phyloP scores from a whole-genome alignment of 495 filamentous ascomycete species.

The Immersiella caudata region DNA sequence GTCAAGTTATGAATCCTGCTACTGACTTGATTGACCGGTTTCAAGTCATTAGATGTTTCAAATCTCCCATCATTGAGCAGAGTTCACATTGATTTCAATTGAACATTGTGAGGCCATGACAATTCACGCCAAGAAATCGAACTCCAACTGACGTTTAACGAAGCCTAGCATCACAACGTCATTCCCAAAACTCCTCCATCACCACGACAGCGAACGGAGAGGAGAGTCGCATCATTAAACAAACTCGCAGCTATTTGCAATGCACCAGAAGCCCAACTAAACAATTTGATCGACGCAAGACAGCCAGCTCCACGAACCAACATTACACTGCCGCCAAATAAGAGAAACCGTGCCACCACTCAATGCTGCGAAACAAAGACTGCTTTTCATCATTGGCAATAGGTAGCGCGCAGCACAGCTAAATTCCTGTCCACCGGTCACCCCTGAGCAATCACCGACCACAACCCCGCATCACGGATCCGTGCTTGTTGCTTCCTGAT shows the following conservation, averaged over 20 bases:
- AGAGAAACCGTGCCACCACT: background rate
- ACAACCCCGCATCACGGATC: slow-evolving; percentile 5
- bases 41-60: too few relatives aligned
- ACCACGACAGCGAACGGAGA: background rate
- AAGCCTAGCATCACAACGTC: too few relatives aligned
- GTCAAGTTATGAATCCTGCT: too few relatives aligned
- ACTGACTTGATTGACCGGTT: too few relatives aligned
- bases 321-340: background rate
- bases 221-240: background rate
- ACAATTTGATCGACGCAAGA: background rate
- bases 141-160: too few relatives aligned
- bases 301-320: background rate
- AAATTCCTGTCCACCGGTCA: background rate
- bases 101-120: too few relatives aligned
- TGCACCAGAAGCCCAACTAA: background rate
- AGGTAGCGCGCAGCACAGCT: background rate
- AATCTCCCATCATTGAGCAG: too few relatives aligned
- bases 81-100: too few relatives aligned
- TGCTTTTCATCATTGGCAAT: background rate
- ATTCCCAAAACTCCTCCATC: background rate
- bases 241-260: background rate
- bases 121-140: too few relatives aligned
- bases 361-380: background rate
- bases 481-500: background rate
- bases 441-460: background rate